phyloP scores from a whole-genome alignment of 1,139 yeast genomes.

The Lodderomyces metapsilosis region DNA sequence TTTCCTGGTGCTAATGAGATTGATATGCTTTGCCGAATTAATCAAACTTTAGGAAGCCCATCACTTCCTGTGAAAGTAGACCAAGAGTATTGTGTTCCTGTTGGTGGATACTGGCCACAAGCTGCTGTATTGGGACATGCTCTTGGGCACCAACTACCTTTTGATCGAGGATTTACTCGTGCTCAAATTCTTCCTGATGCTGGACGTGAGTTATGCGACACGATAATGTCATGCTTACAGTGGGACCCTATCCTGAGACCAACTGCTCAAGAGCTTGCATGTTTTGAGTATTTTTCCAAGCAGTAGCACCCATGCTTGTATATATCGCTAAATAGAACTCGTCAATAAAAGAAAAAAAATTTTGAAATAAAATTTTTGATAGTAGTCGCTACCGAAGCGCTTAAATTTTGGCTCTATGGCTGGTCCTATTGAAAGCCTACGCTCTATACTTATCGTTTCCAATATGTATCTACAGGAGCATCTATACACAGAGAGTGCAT shows the following conservation, averaged over 20 bases:
- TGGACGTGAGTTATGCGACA: conserved; percentile 38
- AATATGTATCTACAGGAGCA: too few species aligned
- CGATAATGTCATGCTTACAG: conserved; percentile 54
- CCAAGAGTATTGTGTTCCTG: conserved; percentile 33
- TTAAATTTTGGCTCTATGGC: too few species aligned
- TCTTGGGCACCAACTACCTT: conserved; percentile 56
- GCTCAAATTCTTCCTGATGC: conserved; percentile 27
- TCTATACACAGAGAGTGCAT: too few species aligned
- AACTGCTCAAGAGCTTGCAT: conserved; percentile 31
- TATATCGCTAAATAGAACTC: neutral
- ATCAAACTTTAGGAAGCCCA: conserved; percentile 74
- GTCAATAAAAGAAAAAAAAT: neutral
- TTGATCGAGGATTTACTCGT: conserved; percentile 27
- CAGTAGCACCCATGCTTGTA: conserved; percentile 6
- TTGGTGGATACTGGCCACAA: conserved; percentile 70
- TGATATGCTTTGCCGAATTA: conserved; percentile 71
- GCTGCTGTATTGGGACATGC: conserved; percentile 50
- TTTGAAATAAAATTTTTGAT: neutral
- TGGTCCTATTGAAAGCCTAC: too few species aligned
- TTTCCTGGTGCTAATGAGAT: conserved; percentile 81
- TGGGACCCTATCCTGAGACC: conserved; percentile 67
- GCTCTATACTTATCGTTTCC: too few species aligned
- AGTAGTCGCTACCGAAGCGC: conserved; percentile 3
- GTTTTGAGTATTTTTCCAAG: conserved; percentile 40
- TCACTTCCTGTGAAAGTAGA: neutral